A percentile compares a stretch with the other conserved stretches of the same genome.
phyloP scores from a whole-genome alignment of 768 basidiomycete genomes.

The Podaxis sp. region DNA sequence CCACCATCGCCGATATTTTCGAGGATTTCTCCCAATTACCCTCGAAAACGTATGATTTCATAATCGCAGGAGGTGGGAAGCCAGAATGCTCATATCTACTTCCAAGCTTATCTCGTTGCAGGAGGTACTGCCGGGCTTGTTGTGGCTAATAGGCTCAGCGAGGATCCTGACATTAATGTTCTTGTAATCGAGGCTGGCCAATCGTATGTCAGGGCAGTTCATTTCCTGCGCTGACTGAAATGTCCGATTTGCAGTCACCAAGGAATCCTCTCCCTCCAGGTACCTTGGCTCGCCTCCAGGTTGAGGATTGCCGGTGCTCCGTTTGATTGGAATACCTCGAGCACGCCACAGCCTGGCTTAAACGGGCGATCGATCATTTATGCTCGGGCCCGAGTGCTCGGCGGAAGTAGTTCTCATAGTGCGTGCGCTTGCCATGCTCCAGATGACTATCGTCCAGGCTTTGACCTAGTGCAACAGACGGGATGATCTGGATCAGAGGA shows the following conservation, averaged over 20 bases:
- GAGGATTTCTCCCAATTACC: neutral
- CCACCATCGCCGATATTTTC: neutral
- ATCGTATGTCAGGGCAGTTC: conserved; percentile 17
- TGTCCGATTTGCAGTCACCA: conserved; percentile 15
- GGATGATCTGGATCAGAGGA: conserved; percentile 25
- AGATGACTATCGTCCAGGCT: no score
- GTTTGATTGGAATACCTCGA: conserved; percentile 29
- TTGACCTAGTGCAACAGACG: conserved; percentile 14
- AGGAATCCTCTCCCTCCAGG: conserved; percentile 15
- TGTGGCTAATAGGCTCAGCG: conserved; percentile 24
- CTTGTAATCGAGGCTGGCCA: conserved; percentile 27
- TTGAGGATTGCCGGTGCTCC: conserved; percentile 13
- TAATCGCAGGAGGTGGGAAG: neutral
- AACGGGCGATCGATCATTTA: conserved; percentile 20
- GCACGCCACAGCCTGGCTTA: conserved; percentile 23
- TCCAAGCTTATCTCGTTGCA: neutral
- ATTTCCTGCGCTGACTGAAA: neutral
- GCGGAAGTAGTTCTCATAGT: conserved; percentile 29
- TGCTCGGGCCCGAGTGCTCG: conserved; percentile 25
- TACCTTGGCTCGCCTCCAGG: conserved; percentile 16
- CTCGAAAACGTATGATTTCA: neutral
- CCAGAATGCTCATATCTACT: neutral
- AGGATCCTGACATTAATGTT: conserved; percentile 22
- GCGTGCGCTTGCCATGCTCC: neutral
- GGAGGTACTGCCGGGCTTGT: conserved; percentile 25